Percentiles rank a stretch among this genome's conserved stretches.
phyloP scores from a whole-genome alignment of 371 early-diverging fungal species.

The Actinomucor elegans region DNA sequence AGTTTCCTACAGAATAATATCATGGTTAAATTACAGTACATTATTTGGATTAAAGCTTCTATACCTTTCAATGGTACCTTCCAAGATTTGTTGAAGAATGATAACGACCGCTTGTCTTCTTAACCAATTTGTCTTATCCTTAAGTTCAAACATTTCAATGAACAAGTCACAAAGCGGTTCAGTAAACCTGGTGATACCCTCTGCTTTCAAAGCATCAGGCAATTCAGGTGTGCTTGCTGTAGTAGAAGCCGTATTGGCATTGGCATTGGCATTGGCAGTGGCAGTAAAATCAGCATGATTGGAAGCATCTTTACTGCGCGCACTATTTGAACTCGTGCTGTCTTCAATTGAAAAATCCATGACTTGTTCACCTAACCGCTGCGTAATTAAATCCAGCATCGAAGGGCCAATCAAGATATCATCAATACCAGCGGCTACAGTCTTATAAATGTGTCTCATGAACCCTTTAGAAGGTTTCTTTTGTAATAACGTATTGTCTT shows the following conservation, averaged over 20 bases:
- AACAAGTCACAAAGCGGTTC: conserved; percentile 81
- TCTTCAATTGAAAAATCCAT: conserved; percentile 47
- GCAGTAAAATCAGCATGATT: neutral
- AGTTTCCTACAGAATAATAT: conserved; percentile 48
- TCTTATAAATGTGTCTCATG: conserved; percentile 73
- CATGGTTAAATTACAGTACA: too few species aligned
- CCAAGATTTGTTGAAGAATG: conserved; percentile 81
- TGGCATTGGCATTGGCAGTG: too few species aligned
- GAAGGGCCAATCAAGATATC: conserved; percentile 68
- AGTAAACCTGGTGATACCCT: conserved; percentile 58
- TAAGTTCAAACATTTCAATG: conserved; percentile 85
- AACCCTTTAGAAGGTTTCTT: conserved; percentile 34
- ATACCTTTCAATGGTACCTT: conserved; percentile 82
- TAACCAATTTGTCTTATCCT: conserved; percentile 85
- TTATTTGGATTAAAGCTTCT: too few species aligned
- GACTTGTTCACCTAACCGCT: conserved; percentile 69
- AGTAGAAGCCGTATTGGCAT: conserved; percentile 8
- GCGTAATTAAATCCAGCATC: conserved; percentile 72
- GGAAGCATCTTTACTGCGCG: conserved; percentile 1
- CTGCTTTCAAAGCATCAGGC: conserved; percentile 32
- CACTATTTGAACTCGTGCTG: conserved; percentile 9
- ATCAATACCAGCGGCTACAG: conserved; percentile 69
- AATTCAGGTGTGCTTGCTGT: conserved; percentile 11
- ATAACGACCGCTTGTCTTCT: conserved; percentile 83
- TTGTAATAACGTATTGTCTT: neutral